Percentiles rank a stretch among this genome's conserved stretches.
phyloP scores from a whole-genome alignment of 179 eudicot species.

The Silene vulgaris region DNA sequence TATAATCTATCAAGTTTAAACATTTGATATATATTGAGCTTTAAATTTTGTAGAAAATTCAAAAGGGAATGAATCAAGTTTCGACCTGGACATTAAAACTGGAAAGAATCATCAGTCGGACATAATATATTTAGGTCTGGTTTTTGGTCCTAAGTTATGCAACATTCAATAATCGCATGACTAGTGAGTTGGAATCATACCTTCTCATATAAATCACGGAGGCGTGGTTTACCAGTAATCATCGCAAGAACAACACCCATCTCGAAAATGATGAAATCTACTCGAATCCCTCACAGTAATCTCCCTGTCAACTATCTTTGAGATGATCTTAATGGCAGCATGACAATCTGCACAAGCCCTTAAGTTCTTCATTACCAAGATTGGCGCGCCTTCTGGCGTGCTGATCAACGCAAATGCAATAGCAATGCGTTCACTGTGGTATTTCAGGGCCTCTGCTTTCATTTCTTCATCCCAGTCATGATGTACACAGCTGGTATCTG shows the following conservation, averaged over 20 bases:
- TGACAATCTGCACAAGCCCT: constrained; percentile 81
- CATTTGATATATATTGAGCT: not conserved
- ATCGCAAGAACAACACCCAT: constrained; percentile 72
- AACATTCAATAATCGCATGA: no score
- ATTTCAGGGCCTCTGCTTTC: constrained; percentile 59
- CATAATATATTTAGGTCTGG: no score
- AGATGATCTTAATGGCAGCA: constrained; percentile 74
- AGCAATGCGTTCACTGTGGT: constrained; percentile 76
- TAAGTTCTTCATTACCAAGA: constrained; percentile 65
- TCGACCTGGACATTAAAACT: no score
- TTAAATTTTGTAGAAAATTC: not conserved
- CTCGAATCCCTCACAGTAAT: constrained; percentile 85
- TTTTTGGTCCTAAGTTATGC: no score
- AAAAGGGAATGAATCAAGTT: no score
- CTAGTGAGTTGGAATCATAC: not conserved
- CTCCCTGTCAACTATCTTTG: constrained; percentile 60
- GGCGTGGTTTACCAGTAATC: constrained; percentile 65
- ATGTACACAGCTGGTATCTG: constrained; percentile 63
- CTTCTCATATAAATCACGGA: not conserved
- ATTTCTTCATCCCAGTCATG: constrained; percentile 66
- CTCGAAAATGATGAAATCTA: constrained; percentile 78
- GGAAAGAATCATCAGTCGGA: no score
- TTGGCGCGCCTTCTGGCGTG: constrained; percentile 72
- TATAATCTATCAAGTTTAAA: not conserved
- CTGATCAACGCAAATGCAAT: constrained; percentile 73